A percentile compares a stretch with the other conserved stretches of the same genome.
Evolutionary conservation across 345 rosid species (phyloP).

Genomic region (sweet orange (Citrus sinensis)): DVS_A1.0 CM039165.1:36185501-36186000

Average conservation of each 20-base stretch:
- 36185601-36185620: constrained; percentile 38
- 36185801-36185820: background rate
- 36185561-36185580: background rate
- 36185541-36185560: constrained; percentile 5
- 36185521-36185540: constrained; percentile 43
- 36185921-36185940: background rate
- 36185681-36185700: constrained; percentile 54
- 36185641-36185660: constrained; percentile 79
- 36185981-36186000: background rate
- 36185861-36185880: no score
- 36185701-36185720: background rate
- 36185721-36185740: background rate
- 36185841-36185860: background rate
- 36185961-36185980: background rate
- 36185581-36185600: background rate
- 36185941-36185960: background rate
- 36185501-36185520: constrained; percentile 58
- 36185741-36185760: background rate
- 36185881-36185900: background rate
- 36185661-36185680: constrained; percentile 74
- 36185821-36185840: background rate
- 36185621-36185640: constrained; percentile 82
- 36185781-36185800: background rate
- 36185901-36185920: background rate
- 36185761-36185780: background rate